These are phyloP conservation scores for Ulvella scutata DNA, from an alignment of 139 green algal genomes.

Conservation along the genomic window DNA sequence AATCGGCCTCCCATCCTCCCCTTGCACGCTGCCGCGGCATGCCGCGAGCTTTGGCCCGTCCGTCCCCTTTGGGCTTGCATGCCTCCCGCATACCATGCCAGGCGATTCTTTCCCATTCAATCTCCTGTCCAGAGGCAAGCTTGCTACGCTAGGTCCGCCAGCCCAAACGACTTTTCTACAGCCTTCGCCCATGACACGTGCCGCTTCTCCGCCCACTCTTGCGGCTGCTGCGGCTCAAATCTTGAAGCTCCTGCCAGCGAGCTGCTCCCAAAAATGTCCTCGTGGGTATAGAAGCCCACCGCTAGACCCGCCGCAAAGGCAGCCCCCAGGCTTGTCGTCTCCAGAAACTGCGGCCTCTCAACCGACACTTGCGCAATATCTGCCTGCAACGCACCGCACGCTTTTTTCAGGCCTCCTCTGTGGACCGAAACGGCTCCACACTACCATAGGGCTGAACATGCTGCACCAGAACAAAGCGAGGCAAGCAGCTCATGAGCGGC, in stretches of 20 bases:
- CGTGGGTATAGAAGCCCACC: slow-evolving; percentile 59
- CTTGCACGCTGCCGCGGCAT: too few relatives aligned
- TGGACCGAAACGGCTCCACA: not conserved
- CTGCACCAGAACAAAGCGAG: not conserved
- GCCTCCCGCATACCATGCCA: too few relatives aligned
- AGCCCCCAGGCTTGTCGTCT: slow-evolving; percentile 84
- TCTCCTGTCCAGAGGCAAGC: too few relatives aligned
- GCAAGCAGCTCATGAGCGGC: not conserved
- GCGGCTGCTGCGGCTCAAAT: slow-evolving; percentile 5
- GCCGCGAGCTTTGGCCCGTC: too few relatives aligned
- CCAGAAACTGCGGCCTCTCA: slow-evolving; percentile 57
- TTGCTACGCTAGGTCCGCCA: slow-evolving; percentile 31
- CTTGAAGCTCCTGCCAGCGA: not conserved
- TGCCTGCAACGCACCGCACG: slow-evolving; percentile 20
- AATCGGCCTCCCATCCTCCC: too few relatives aligned
- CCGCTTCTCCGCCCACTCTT: slow-evolving; percentile 15
- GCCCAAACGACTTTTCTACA: slow-evolving; percentile 39
- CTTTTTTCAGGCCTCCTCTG: not conserved
- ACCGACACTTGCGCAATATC: slow-evolving; percentile 54
- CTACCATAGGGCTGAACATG: not conserved
- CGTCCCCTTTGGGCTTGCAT: too few relatives aligned
- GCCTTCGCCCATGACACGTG: slow-evolving; percentile 53
- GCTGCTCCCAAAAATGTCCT: slow-evolving; percentile 19
- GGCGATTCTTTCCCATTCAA: too few relatives aligned
- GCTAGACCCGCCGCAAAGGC: slow-evolving; percentile 79